These are phyloP conservation scores for Solanum pimpinellifolium DNA, from an alignment of 257 asterid genomes.

Conservation along the genomic window DNA sequence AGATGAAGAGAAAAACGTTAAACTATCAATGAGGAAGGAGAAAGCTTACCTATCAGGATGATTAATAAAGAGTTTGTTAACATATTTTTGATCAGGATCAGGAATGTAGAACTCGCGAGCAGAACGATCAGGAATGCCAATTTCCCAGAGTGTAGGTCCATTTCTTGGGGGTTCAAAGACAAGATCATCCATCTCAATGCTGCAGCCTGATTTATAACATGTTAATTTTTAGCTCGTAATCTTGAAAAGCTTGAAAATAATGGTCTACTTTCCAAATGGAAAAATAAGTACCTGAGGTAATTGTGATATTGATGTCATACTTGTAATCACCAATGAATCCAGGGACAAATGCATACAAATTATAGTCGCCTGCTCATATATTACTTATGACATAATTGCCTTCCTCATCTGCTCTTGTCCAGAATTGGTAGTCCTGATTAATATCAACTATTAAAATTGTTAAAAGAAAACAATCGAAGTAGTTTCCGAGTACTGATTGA, in stretches of 20 bases:
- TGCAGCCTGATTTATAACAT: slow-evolving; percentile 23
- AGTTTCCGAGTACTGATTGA: neutral
- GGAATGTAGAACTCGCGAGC: slow-evolving; percentile 68
- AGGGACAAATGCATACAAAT: slow-evolving; percentile 54
- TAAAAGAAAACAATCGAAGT: neutral
- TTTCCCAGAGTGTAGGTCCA: slow-evolving; percentile 79
- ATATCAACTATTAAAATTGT: neutral
- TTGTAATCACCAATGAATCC: slow-evolving; percentile 60
- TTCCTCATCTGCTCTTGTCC: slow-evolving; percentile 38
- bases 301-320: slow-evolving; percentile 17
- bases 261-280: neutral
- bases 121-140: slow-evolving; percentile 63
- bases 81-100: slow-evolving; percentile 48
- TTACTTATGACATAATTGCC: slow-evolving; percentile 38
- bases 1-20: neutral
- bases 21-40: neutral
- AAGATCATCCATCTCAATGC: slow-evolving; percentile 38
- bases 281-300: slow-evolving; percentile 30
- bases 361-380: slow-evolving; percentile 50
- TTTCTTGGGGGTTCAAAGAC: slow-evolving; percentile 52
- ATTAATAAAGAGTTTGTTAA: slow-evolving; percentile 41
- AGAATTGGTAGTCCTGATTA: slow-evolving; percentile 65
- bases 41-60: slow-evolving; percentile 46
- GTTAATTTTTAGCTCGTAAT: neutral
- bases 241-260: neutral